Evolutionary conservation across 768 basidiomycete genomes (phyloP), one percentile per base, ranked within the genome.

Genomic region (Lactifluus subvellereus): DNA sequence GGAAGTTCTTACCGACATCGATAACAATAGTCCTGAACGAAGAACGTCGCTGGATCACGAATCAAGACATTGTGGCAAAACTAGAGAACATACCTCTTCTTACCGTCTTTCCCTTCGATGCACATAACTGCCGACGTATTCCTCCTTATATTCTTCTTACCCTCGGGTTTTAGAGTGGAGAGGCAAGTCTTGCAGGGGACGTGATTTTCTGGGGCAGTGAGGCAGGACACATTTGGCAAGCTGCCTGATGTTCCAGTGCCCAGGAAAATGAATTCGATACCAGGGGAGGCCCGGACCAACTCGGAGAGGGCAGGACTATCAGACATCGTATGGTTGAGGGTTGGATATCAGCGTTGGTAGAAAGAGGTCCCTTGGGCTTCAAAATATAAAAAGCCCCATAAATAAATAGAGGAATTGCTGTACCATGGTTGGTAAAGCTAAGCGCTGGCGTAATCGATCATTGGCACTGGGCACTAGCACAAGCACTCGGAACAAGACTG

Each of bases 1-100:
- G 84, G 72, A 93, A 94, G 61, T 85, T 91, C 77, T 94, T 94
- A 56, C 91, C 91, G 20, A 85, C 88, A 74, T 94, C 91, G 68
- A 94, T 84, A 14, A 93, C 80, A 60, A 94, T 79, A 16, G 88
- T 91, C 69, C 88, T 90, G 64, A 48, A 10, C 6, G n/a, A 48
- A 57, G 13, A 30, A 50, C 37, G 27, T 35, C 50, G 8, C 35
- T 40, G 27, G 55, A 42, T 52, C 20, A 49, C 20, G 53, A 33
- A 54, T 54, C 4, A 13, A 13, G 30, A 32, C n/a, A 30, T 27
- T 18, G 27, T 61, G 14, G 37, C 33, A 27, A 32, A 27, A 22
- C 35, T 14, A 10, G 68, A 66, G 54, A 68, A 78, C 87, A 65
- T 70, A 92, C 88, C 76, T 81, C 70, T 66, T 72, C 56, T 68